Evolutionary conservation across 179 eudicot species (phyloP).

Genomic region (Patellifolia procumbens): DNA sequence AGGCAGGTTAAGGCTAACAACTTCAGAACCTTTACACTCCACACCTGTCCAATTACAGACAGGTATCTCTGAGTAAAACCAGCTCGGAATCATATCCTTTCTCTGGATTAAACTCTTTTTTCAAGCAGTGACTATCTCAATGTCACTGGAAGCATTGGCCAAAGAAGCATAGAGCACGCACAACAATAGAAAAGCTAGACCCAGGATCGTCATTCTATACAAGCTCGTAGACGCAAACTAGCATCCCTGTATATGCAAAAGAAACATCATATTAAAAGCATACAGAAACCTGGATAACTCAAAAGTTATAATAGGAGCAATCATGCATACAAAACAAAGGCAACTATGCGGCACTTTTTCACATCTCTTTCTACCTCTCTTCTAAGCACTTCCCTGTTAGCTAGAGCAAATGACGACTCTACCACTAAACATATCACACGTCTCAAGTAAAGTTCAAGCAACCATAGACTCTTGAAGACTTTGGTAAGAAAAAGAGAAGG

Average conservation of each 20-base stretch:
- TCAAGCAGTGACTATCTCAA: conserved; percentile 44
- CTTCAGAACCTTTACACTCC: conserved; percentile 47
- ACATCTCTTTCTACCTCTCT: background rate
- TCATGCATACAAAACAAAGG: background rate
- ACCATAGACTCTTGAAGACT: background rate
- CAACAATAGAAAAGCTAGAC: conserved; percentile 27
- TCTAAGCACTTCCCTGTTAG: background rate
- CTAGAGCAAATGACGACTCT: background rate
- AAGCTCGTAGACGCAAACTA: conserved; percentile 6
- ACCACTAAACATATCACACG: background rate
- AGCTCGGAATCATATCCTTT: conserved; percentile 50
- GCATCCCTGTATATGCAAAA: conserved; percentile 27
- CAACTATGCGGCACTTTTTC: background rate
- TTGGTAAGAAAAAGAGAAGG: background rate
- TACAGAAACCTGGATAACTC: background rate
- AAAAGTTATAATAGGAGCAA: too few species aligned
- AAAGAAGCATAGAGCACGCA: conserved; percentile 34
- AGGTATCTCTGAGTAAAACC: conserved; percentile 56
- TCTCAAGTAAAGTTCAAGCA: background rate
- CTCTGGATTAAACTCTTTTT: conserved; percentile 45
- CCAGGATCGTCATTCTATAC: conserved; percentile 27
- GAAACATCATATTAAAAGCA: background rate
- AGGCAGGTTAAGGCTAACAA: conserved; percentile 48
- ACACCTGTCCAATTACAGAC: conserved; percentile 83
- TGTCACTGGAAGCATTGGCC: conserved; percentile 38